Evolutionary conservation across 139 green algal species (phyloP), one percentile per base, ranked within the genome.

Genomic region (Haematococcus sp.): DNA sequence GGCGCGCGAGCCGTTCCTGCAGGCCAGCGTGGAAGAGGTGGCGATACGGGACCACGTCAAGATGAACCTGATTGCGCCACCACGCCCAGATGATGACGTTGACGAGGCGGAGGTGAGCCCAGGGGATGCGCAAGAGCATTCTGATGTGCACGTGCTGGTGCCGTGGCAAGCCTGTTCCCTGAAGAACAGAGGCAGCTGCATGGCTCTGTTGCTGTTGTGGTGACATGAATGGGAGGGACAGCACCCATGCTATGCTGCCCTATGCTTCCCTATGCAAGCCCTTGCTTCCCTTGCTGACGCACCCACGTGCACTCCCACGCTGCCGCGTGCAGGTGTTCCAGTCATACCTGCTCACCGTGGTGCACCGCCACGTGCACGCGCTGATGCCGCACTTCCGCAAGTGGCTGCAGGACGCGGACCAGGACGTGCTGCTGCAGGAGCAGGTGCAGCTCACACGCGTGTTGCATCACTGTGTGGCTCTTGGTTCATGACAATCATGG

Each of bases 41-140:
- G 5, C 69, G 23, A 60, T 87, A 5, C 61, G 81, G 0, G 73
- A 87, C n/a, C 70, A 81, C 60, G 75, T 83, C 58, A 87, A 87
- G 65, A 25, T 66, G n/a, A 28, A 55, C 35, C n/a, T 82, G 61
- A 64, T 87, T 52, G 25, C 27, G 46, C 75, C 81, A 9, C 63
- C 71, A 33, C 31, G 33, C 28, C 34, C 71, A 2, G 59, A 68
- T 11, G 72, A 66, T n/a, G 77, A 83, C 7, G 55, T 63, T 5
- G 49, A 54, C 30, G 77, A 78, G 54, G 66, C 65, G 25, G 66
- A 83, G 64, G 76, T 78, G 54, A 25, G 68, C 20, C n/a, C n/a
- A n/a, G n/a, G n/a, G n/a, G n/a, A n/a, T n/a, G n/a, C n/a, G n/a
- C n/a, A n/a, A n/a, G n/a, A n/a, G n/a, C n/a, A n/a, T n/a, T n/a